A percentile compares a stretch with the other conserved stretches of the same genome.
These are phyloP conservation scores for Fragaria iinumae DNA, from an alignment of 306 rosid species.

Conservation along the genomic window DNA sequence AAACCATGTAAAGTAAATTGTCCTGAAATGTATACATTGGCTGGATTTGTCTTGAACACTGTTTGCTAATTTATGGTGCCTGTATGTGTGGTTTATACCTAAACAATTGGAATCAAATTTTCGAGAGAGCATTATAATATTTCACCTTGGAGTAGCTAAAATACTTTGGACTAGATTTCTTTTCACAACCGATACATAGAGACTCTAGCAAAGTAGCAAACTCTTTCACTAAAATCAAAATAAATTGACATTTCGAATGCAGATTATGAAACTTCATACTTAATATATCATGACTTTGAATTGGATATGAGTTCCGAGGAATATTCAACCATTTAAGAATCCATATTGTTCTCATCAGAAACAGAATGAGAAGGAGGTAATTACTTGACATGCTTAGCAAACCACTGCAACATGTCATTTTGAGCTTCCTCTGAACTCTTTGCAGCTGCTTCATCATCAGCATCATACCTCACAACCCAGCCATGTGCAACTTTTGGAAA, in stretches of 20 bases:
- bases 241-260: background rate
- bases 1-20: too few species aligned
- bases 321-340: background rate
- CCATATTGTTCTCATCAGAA: background rate
- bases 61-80: too few species aligned
- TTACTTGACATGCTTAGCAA: background rate
- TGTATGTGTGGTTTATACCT: too few species aligned
- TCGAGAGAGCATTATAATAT: too few species aligned
- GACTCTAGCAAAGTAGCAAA: too few species aligned
- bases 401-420: background rate
- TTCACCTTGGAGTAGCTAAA: too few species aligned
- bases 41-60: too few species aligned
- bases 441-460: background rate
- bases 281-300: too few species aligned
- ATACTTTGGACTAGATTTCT: too few species aligned
- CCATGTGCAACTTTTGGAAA: background rate
- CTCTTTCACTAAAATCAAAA: too few species aligned
- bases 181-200: too few species aligned
- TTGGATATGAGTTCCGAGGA: background rate
- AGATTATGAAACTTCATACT: background rate
- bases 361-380: background rate
- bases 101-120: constrained; percentile 20
- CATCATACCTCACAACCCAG: background rate
- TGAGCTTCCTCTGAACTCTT: background rate
- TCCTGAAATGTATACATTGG: too few species aligned